Conservation (phyloP, 1,284 basidiomycete species). For the Rhodotorula glutinis region DNA sequence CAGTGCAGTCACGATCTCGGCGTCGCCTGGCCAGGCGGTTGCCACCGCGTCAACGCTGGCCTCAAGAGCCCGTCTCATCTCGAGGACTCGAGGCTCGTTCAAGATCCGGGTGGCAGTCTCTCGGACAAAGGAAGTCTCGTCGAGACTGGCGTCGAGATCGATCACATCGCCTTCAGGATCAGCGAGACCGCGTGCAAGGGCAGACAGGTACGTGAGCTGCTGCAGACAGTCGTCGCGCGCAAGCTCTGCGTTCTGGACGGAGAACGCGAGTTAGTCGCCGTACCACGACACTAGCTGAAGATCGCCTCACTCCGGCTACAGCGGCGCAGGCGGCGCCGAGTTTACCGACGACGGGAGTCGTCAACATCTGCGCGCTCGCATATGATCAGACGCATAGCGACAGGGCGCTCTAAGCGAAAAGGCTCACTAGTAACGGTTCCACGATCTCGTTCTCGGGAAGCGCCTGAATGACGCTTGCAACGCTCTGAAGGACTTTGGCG, state of each 20-base stretch:
- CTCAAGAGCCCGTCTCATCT: constrained; percentile 28
- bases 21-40: constrained; percentile 31
- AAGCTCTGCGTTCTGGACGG: constrained; percentile 14
- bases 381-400: too few relatives aligned
- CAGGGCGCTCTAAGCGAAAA: too few relatives aligned
- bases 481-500: constrained; percentile 44
- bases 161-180: constrained; percentile 44
- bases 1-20: constrained; percentile 39
- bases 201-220: constrained; percentile 42
- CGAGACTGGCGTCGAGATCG: constrained; percentile 41
- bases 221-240: constrained; percentile 33
- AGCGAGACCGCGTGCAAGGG: constrained; percentile 41
- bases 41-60: constrained; percentile 34
- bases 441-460: constrained; percentile 30
- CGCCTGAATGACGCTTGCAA: constrained; percentile 45
- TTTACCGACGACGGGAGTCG: constrained; percentile 34
- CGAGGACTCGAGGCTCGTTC: constrained; percentile 27
- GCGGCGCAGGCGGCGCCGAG: constrained; percentile 21
- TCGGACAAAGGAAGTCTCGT: constrained; percentile 29
- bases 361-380: constrained; percentile 19
- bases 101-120: constrained; percentile 18
- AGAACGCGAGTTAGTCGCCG: neutral
- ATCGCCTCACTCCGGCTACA: constrained; percentile 5
- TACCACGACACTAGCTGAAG: neutral
- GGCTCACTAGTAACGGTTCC: constrained; percentile 36